Conservation (phyloP, 768 basidiomycete genomes). For the Podaxis pistillaris region DNA sequence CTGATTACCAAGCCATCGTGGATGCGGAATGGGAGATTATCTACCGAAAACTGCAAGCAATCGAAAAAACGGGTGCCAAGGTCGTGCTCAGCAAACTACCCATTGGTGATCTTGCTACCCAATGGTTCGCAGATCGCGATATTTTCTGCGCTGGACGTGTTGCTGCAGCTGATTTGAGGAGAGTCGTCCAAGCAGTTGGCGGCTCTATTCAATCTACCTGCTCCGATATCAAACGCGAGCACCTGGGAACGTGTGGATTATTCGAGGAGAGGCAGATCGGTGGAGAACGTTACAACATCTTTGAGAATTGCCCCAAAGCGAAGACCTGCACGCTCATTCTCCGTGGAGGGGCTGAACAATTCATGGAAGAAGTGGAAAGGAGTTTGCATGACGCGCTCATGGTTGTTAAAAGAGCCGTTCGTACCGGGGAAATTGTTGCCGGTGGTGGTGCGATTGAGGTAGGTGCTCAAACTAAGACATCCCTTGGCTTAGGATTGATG, state of each 20-base stretch:
- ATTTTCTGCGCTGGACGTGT: constrained; percentile 99
- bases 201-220: constrained; percentile 95
- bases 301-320: constrained; percentile 89
- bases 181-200: constrained; percentile 95
- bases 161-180: constrained; percentile 80
- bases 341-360: constrained; percentile 96
- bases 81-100: constrained; percentile 97
- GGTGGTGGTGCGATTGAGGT: constrained; percentile 98
- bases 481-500: constrained; percentile 1
- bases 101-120: constrained; percentile 97
- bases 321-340: constrained; percentile 95
- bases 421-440: constrained; percentile 94
- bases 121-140: constrained; percentile 98
- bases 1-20: constrained; percentile 98
- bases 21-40: constrained; percentile 99
- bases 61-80: constrained; percentile 94
- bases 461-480: constrained; percentile 16
- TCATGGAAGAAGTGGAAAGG: constrained; percentile 97
- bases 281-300: constrained; percentile 94
- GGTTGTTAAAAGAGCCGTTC: constrained; percentile 98
- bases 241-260: constrained; percentile 89
- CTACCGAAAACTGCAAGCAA: constrained; percentile 93
- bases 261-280: constrained; percentile 97
- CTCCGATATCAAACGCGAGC: constrained; percentile 85
- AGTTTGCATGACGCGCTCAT: constrained; percentile 98